phyloP scores from a whole-genome alignment of 805 yeast species.

The Priceomyces melissophilus region DNA sequence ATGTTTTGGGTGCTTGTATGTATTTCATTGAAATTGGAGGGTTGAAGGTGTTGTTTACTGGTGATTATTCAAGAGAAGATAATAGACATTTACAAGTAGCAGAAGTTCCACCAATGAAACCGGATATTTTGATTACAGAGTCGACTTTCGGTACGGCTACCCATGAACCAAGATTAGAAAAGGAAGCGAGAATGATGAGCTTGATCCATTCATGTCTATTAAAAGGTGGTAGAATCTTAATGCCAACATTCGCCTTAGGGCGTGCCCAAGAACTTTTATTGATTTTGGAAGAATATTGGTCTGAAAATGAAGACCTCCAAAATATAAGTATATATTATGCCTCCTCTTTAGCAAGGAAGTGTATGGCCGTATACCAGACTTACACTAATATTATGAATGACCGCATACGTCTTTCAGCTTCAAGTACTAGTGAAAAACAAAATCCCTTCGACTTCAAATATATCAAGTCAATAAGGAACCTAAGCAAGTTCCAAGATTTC shows the following conservation, averaged over 20 bases:
- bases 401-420: constrained; percentile 65
- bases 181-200: constrained; percentile 77
- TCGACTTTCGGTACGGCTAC: constrained; percentile 98
- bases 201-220: constrained; percentile 77
- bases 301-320: constrained; percentile 74
- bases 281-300: constrained; percentile 95
- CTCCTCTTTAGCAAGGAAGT: constrained; percentile 87
- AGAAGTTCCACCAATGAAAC: constrained; percentile 83
- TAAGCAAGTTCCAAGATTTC: constrained; percentile 85
- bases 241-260: constrained; percentile 96
- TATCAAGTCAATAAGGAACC: constrained; percentile 71
- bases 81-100: constrained; percentile 95
- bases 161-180: constrained; percentile 83
- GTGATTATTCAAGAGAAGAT: constrained; percentile 94
- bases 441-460: constrained; percentile 91
- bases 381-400: constrained; percentile 98
- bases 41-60: constrained; percentile 82
- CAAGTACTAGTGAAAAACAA: constrained; percentile 33
- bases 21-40: constrained; percentile 94
- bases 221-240: constrained; percentile 86
- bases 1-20: constrained; percentile 98
- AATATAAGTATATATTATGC: constrained; percentile 85
- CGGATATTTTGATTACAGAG: constrained; percentile 89
- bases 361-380: constrained; percentile 96
- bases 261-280: constrained; percentile 92